Percentiles rank a stretch among this genome's conserved stretches.
Conservation (phyloP, 202 grass and related monocot genomes). For the Panicum virgatum region DNA sequence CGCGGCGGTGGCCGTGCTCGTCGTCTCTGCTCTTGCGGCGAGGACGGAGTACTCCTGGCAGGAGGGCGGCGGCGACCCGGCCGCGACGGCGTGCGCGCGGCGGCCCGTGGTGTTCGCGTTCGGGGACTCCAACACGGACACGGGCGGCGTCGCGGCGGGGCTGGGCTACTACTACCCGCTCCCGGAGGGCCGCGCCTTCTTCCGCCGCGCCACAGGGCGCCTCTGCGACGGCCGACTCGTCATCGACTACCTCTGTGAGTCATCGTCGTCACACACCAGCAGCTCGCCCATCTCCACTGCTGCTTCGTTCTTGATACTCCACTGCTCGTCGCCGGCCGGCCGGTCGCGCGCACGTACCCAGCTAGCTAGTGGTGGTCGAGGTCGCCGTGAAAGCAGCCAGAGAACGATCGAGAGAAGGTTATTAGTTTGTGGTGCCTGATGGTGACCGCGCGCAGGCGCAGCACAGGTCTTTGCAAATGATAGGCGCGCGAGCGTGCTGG, state of each 20-base stretch:
- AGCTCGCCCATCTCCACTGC: not conserved
- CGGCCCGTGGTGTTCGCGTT: slow-evolving; percentile 70
- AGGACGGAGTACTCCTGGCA: too few species aligned
- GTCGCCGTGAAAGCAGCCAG: too few species aligned
- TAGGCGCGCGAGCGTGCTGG: not conserved
- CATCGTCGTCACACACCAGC: too few species aligned
- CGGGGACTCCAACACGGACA: slow-evolving; percentile 92
- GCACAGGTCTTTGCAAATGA: not conserved
- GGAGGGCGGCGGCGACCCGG: not conserved
- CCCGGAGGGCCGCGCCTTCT: slow-evolving; percentile 68
- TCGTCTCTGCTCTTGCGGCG: not conserved
- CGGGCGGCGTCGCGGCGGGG: slow-evolving; percentile 60
- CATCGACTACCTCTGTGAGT: slow-evolving; percentile 89
- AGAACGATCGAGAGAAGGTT: not conserved
- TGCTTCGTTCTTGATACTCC: too few species aligned
- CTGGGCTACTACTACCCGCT: slow-evolving; percentile 58
- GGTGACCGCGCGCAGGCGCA: not conserved
- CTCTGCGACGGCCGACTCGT: slow-evolving; percentile 91
- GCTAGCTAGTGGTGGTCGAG: too few species aligned
- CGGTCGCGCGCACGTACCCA: too few species aligned
- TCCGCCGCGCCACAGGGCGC: slow-evolving; percentile 63
- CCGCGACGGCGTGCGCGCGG: slow-evolving; percentile 19
- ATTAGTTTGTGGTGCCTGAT: not conserved
- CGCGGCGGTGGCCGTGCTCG: not conserved
- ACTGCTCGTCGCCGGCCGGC: too few species aligned